Evolutionary conservation across 306 rosid genomes (phyloP).

Genomic region (Pterocarpus macrocarpus): DNA sequence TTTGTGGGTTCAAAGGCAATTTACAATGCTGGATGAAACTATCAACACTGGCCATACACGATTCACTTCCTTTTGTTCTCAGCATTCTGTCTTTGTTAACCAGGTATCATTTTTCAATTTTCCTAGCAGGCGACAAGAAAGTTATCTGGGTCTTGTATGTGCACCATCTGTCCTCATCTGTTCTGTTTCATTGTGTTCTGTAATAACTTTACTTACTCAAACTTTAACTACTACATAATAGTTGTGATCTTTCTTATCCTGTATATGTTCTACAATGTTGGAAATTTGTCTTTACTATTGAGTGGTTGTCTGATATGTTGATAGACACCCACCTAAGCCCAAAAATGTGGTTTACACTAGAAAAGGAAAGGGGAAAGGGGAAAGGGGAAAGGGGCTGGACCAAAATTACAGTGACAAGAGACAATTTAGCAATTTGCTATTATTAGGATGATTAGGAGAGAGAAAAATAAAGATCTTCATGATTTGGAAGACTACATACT

Average conservation of each 20-base stretch:
- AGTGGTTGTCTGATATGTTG: neutral
- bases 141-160: neutral
- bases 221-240: neutral
- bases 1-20: constrained; percentile 71
- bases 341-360: no score
- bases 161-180: constrained; percentile 19
- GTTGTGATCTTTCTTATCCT: constrained; percentile 27
- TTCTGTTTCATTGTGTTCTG: constrained; percentile 2
- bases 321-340: neutral
- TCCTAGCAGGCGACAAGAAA: constrained; percentile 7
- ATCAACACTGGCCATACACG: constrained; percentile 38
- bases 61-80: constrained; percentile 49
- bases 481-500: no score
- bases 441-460: no score
- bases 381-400: no score
- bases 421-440: no score
- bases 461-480: no score
- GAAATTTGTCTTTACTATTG: neutral
- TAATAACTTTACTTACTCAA: constrained; percentile 29
- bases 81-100: constrained; percentile 63
- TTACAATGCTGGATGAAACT: constrained; percentile 51
- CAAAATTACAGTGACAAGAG: no score
- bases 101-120: constrained; percentile 61
- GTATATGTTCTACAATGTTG: neutral
- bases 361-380: no score